phyloP scores from a whole-genome alignment of 2,329 filamentous ascomycete genomes.

The Tetracladium maxilliforme region DNA sequence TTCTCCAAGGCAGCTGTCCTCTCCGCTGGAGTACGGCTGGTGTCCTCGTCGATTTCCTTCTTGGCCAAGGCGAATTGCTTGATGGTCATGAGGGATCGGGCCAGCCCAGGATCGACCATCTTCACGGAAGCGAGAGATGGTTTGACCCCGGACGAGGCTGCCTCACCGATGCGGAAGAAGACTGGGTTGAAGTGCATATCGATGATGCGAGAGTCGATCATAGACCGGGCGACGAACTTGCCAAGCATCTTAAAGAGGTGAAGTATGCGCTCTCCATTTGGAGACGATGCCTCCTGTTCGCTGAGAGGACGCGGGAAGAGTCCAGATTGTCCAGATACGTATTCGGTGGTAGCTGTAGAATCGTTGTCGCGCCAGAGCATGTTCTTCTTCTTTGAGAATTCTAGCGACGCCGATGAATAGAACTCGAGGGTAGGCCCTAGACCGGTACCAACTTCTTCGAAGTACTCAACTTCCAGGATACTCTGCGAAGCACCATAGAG shows the following conservation, averaged over 20 bases:
- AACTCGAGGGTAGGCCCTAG: conserved; percentile 93
- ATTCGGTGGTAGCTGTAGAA: no score
- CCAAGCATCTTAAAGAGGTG: conserved; percentile 86
- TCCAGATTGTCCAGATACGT: conserved; percentile 69
- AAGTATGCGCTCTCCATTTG: conserved; percentile 76
- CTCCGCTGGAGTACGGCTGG: conserved; percentile 45
- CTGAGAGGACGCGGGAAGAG: conserved; percentile 88
- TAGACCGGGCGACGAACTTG: conserved; percentile 93
- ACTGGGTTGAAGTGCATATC: conserved; percentile 95
- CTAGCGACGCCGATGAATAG: conserved; percentile 92
- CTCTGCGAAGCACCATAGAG: conserved; percentile 94
- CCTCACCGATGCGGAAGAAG: conserved; percentile 88
- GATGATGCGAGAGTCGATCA: conserved; percentile 96
- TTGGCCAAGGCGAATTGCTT: conserved; percentile 79
- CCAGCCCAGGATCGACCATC: conserved; percentile 73
- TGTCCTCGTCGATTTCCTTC: conserved; percentile 65
- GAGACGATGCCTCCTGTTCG: conserved; percentile 55
- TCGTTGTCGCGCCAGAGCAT: conserved; percentile 65
- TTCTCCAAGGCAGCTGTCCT: conserved; percentile 56
- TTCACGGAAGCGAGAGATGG: conserved; percentile 84
- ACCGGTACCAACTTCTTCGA: conserved; percentile 94
- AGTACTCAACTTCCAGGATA: conserved; percentile 94
- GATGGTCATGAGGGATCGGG: conserved; percentile 71
- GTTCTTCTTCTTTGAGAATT: conserved; percentile 94
- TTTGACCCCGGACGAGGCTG: conserved; percentile 42